These are phyloP conservation scores for Arthrobotrys sphaeroides DNA, from an alignment of 2,329 filamentous ascomycete genomes.

Conservation along the genomic window DNA sequence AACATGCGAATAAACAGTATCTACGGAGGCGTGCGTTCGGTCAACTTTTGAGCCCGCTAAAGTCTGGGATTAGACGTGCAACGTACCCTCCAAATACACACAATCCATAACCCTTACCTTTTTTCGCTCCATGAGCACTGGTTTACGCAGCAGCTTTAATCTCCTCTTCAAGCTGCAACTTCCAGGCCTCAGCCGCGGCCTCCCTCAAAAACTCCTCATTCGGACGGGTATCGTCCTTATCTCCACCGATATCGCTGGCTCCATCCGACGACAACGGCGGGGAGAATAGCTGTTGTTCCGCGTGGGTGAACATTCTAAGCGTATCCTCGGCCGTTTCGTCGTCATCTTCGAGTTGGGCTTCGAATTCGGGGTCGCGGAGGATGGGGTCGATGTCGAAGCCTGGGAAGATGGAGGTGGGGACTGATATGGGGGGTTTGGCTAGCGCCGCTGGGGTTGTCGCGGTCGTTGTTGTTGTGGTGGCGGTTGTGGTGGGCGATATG, in stretches of 20 bases:
- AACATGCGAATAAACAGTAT: no score
- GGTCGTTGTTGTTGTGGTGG: background rate
- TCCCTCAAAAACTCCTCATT: conserved; percentile 47
- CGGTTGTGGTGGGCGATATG: conserved; percentile 15
- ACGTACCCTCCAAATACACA: background rate
- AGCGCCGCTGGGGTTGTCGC: conserved; percentile 1
- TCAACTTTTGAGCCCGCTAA: no score
- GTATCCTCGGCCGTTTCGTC: conserved; percentile 49
- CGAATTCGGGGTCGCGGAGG: conserved; percentile 38
- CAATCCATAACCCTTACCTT: background rate
- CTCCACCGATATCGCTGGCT: conserved; percentile 21
- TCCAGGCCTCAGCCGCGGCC: conserved; percentile 49
- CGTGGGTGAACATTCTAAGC: conserved; percentile 46
- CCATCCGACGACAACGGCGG: conserved; percentile 45
- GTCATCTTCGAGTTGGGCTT: conserved; percentile 41
- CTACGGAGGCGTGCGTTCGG: no score
- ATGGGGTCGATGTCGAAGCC: conserved; percentile 48
- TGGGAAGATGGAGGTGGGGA: conserved; percentile 32
- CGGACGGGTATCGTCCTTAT: conserved; percentile 19
- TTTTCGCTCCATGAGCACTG: no score
- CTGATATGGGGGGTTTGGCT: conserved; percentile 1
- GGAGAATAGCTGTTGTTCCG: conserved; percentile 48
- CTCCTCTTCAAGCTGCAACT: conserved; percentile 48
- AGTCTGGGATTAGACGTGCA: no score
- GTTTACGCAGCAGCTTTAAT: conserved; percentile 25